Percentiles rank a stretch among this genome's conserved stretches.
Conservation (phyloP, 2,329 filamentous ascomycete species). For the Hymenoscyphus occultus region DNA sequence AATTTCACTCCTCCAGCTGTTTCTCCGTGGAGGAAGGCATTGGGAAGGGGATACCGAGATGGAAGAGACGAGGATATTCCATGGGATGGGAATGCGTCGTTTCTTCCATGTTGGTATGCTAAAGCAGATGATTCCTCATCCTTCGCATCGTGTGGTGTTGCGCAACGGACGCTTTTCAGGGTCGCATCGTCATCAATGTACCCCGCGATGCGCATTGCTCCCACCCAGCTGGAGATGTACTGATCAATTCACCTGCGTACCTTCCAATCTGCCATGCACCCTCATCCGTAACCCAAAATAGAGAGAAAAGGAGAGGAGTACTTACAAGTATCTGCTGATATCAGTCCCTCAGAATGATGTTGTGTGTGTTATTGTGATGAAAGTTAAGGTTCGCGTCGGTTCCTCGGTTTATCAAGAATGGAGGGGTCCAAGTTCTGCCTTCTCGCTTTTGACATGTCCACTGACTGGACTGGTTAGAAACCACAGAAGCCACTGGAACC, state of each 20-base stretch:
- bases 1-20: neutral
- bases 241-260: neutral
- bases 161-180: neutral
- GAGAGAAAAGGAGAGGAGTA: neutral
- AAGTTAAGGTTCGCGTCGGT: neutral
- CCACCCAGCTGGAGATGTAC: neutral
- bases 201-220: neutral
- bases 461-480: neutral
- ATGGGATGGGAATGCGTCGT: neutral
- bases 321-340: neutral
- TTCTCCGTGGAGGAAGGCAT: neutral
- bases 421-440: neutral
- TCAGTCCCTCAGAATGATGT: neutral
- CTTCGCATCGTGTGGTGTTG: neutral
- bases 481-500: neutral
- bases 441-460: neutral
- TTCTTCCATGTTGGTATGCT: neutral
- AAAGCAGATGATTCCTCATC: neutral
- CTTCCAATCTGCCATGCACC: neutral
- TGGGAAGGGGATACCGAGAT: neutral
- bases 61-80: neutral
- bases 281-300: neutral
- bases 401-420: slow-evolving; percentile 1
- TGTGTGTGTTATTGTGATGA: neutral
- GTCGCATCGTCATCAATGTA: slow-evolving; percentile 1